Conservation (phyloP, 495 filamentous ascomycete species). For the Aspergillus bertholletiae region DNA sequence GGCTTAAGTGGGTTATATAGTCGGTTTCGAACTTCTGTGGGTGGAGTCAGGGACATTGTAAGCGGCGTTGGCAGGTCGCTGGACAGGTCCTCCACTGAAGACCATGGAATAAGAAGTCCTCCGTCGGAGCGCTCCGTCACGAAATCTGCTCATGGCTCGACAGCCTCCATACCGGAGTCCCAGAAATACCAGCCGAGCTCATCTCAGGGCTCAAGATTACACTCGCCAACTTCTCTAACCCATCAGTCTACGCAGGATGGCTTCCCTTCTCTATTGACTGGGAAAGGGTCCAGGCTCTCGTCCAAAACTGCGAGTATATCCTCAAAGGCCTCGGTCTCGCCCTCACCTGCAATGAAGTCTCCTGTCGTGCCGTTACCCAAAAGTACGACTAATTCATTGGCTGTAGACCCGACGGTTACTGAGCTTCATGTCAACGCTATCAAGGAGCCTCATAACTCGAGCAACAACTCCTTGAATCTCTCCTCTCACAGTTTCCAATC, state of each 20-base stretch:
- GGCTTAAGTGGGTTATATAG: conserved; percentile 84
- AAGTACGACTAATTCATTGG: conserved; percentile 33
- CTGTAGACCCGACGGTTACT: conserved; percentile 43
- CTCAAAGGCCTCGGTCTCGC: conserved; percentile 48
- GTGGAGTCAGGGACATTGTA: conserved; percentile 60
- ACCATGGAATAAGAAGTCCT: conserved; percentile 21
- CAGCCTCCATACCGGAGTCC: conserved; percentile 19
- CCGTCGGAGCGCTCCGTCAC: conserved; percentile 25
- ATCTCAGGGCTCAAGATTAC: conserved; percentile 36
- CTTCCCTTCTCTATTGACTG: conserved; percentile 32
- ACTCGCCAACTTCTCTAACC: conserved; percentile 35
- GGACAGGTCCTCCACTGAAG: conserved; percentile 30
- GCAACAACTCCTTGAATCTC: conserved; percentile 32
- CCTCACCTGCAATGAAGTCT: conserved; percentile 37
- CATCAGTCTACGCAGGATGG: conserved; percentile 30
- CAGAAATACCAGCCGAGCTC: conserved; percentile 28
- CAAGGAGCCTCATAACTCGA: conserved; percentile 41
- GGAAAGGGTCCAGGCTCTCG: conserved; percentile 52
- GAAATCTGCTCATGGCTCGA: conserved; percentile 23
- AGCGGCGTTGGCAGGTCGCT: conserved; percentile 36
- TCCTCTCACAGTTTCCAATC: conserved; percentile 24
- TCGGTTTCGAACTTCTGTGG: conserved; percentile 74
- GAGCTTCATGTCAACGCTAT: conserved; percentile 56
- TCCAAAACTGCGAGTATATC: conserved; percentile 51
- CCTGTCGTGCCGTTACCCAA: conserved; percentile 44